Percentiles rank a stretch among this genome's conserved stretches.
Evolutionary conservation across 768 basidiomycete species (phyloP).

Genomic region (Pleurotus salmoneostramineus): DNA sequence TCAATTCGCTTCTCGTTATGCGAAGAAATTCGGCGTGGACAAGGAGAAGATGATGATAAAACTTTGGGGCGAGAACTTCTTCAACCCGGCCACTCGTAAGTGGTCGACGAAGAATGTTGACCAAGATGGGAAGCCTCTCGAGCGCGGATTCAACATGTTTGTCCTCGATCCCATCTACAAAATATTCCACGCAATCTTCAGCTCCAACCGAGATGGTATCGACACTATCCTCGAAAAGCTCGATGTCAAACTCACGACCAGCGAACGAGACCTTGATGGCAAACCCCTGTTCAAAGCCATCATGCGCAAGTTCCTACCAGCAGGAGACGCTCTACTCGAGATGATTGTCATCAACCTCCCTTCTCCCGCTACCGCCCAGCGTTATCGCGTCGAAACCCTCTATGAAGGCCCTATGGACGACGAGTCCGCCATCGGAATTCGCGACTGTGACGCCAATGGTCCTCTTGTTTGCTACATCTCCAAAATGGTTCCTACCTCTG

Average conservation of each 20-base stretch:
- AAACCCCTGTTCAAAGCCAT: slow-evolving; percentile 94
- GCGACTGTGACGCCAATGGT: slow-evolving; percentile 94
- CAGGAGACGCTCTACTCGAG: slow-evolving; percentile 96
- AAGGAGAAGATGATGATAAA: slow-evolving; percentile 97
- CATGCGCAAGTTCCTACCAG: slow-evolving; percentile 99
- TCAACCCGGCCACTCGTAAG: slow-evolving; percentile 95
- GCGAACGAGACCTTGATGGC: slow-evolving; percentile 92
- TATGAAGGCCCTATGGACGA: slow-evolving; percentile 99
- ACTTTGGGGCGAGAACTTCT: slow-evolving; percentile 99
- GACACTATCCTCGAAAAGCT: slow-evolving; percentile 91
- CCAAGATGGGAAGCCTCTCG: slow-evolving; percentile 85
- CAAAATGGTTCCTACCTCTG: slow-evolving; percentile 99
- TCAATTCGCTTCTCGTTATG: slow-evolving; percentile 91
- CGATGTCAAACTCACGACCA: slow-evolving; percentile 81
- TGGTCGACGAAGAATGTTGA: slow-evolving; percentile 81
- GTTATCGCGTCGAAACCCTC: slow-evolving; percentile 98
- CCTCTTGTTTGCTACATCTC: slow-evolving; percentile 98
- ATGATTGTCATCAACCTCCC: slow-evolving; percentile 99
- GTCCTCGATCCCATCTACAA: slow-evolving; percentile 99
- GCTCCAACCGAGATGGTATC: slow-evolving; percentile 94
- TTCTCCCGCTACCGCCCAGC: slow-evolving; percentile 94
- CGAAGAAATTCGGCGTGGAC: slow-evolving; percentile 98
- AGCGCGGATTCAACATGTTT: slow-evolving; percentile 98
- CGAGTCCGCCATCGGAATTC: slow-evolving; percentile 97
- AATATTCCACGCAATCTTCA: slow-evolving; percentile 98